Evolutionary conservation across 2,329 filamentous ascomycete genomes (phyloP), one percentile per base, ranked within the genome.

Genomic region (Fusarium marasasianum): DNA sequence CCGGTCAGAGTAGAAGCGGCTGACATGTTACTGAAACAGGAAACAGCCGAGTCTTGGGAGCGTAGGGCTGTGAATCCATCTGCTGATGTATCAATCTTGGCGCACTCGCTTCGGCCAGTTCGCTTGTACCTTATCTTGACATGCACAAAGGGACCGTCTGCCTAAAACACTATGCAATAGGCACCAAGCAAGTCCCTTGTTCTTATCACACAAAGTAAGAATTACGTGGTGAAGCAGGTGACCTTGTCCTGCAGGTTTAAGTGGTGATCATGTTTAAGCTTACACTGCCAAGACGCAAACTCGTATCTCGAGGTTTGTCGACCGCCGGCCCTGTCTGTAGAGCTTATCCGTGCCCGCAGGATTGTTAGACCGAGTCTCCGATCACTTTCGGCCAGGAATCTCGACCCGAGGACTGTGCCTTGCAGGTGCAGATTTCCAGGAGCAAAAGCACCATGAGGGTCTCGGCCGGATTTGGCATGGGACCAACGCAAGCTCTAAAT

Each of bases 251-350:
- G 22, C 20, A 45, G 24, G 51, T 22, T n/a, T 40, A 26, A 47
- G 41, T 57, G 37, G 41, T n/a, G n/a, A 45, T 35, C 11, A 22
- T 56, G 22, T 51, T 65, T 53, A 57, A 70, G 59, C 59, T 69
- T 70, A 70, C 62, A 37, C 26, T 44, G 59, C 66, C 66, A 70
- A 70, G 67, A 47, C 20, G 5, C 37, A 65, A 40, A 13, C 66
- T 66, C 51, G 66, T 65, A 70, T 54, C 17, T 33, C 8, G n/a
- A n/a, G 11, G 17, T 37, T 43, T 8, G 11, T n/a, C 22, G 24
- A 24, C 24, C n/a, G 29, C 8, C 12, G n/a, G 24, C 31, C 47
- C 4, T 26, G 41, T 13, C 5, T 26, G 48, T 17, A 18, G 26
- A 51, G 18, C 40, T 65, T 63, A 31, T n/a, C 35, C 18, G 24